Percentiles rank a stretch among this genome's conserved stretches.
phyloP scores from a whole-genome alignment of 805 yeast species.

The Cyberlindnera japonica region DNA sequence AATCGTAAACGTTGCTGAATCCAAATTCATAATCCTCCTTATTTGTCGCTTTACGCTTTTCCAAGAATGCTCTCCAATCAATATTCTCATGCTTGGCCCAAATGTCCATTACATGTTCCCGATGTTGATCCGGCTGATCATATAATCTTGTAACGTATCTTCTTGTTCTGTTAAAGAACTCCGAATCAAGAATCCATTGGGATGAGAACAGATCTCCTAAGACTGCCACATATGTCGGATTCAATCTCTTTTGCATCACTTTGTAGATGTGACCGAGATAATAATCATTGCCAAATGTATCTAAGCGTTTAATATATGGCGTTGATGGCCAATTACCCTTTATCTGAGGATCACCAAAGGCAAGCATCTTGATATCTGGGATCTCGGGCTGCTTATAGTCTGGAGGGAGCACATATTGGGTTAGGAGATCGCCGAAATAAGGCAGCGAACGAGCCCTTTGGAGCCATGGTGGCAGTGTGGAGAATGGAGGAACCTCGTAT shows the following conservation, averaged over 20 bases:
- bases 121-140: constrained; percentile 52
- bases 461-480: constrained; percentile 7
- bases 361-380: constrained; percentile 58
- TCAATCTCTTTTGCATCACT: constrained; percentile 56
- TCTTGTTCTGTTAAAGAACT: constrained; percentile 74
- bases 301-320: constrained; percentile 68
- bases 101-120: constrained; percentile 45
- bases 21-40: constrained; percentile 42
- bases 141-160: constrained; percentile 71
- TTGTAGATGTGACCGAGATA: constrained; percentile 81
- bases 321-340: constrained; percentile 80
- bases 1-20: constrained; percentile 59
- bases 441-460: constrained; percentile 16
- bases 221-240: constrained; percentile 80
- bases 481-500: constrained; percentile 15
- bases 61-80: constrained; percentile 49
- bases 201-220: constrained; percentile 92
- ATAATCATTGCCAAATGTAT: constrained; percentile 85
- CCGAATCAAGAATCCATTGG: constrained; percentile 91
- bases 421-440: constrained; percentile 23
- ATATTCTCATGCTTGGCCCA: constrained; percentile 47
- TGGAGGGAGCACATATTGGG: constrained; percentile 28
- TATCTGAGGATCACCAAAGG: constrained; percentile 97
- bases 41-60: constrained; percentile 29
- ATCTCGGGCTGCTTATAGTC: constrained; percentile 11